Base-by-base conservation (phyloP, 139 green algal species). In the Coccomyxa sp. region DNA sequence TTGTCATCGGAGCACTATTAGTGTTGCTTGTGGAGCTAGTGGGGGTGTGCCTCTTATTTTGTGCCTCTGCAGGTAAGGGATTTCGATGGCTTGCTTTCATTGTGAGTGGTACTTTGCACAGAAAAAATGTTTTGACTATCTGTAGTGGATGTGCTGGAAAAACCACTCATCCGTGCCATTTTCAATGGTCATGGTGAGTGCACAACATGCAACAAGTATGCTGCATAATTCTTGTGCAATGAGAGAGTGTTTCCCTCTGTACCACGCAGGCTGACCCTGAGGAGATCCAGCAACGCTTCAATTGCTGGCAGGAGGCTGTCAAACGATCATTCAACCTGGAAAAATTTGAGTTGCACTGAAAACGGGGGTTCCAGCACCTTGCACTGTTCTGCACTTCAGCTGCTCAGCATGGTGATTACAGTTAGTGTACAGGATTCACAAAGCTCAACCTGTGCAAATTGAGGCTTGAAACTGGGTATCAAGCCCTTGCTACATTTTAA, bases 251-350 rank as follows among this genome's bases (percentile, higher is more conserved):
- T 68, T 68, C 14, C 16, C 16, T 14, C 60, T 16, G 14, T 68
- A 16, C 60, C 66, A 81, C 88, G n/a, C 63, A 80, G 10, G 66
- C 86, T n/a, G 28, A 58, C 10, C 58, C 25, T 12, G 90, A 88
- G 11, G 86, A 79, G 17, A 82, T 83, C 27, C 85, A 88, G 12
- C 78, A 58, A 58, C 86, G 89, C 27, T 95, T 92, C 76, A 71
- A 13, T 13, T 87, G 86, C 58, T 97, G 94, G 94, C 86, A 90
- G 80, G 92, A 91, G 75, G 94, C 93, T 1, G 91, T 97, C 58
- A 58, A 90, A 77, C 83, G 88, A 11, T 94, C 91, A 17, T 83
- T 96, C 71, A 90, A 85, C 21, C 85, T 95, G 66, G 90, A 91
- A 12, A 90, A 94, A 15, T 83, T 95, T 77, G 87, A 83, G 13